A percentile compares a stretch with the other conserved stretches of the same genome.
phyloP scores from a whole-genome alignment of 345 rosid species.

The Brassica carinata region DNA sequence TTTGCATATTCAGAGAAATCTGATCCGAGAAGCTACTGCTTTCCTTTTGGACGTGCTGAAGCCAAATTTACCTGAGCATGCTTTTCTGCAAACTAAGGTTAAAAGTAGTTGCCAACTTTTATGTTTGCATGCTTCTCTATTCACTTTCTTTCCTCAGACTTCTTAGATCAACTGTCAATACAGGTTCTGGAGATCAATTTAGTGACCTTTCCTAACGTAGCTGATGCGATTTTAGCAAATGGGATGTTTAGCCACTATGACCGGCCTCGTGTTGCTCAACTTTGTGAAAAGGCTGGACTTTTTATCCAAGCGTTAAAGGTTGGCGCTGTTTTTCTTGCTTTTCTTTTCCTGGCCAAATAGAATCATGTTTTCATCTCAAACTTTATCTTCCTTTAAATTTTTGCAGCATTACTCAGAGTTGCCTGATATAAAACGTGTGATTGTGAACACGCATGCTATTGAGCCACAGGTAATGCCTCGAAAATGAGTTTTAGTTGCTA shows the following conservation, averaged over 20 bases:
- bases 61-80: conserved; percentile 96
- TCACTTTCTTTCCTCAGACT: conserved; percentile 23
- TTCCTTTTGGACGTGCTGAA: conserved; percentile 95
- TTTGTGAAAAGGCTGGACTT: conserved; percentile 99
- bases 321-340: conserved; percentile 20
- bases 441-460: conserved; percentile 99
- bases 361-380: not conserved
- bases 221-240: conserved; percentile 99
- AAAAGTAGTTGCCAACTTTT: conserved; percentile 20
- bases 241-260: conserved; percentile 99
- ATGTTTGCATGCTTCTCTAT: not conserved
- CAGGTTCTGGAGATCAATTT: conserved; percentile 98
- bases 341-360: not conserved
- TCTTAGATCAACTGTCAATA: conserved; percentile 25
- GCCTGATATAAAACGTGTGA: conserved; percentile 98
- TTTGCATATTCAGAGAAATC: conserved; percentile 68
- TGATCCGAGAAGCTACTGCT: conserved; percentile 99
- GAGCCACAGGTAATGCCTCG: conserved; percentile 85
- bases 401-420: conserved; percentile 95
- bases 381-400: conserved; percentile 21
- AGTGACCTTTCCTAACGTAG: conserved; percentile 98
- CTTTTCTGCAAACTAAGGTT: conserved; percentile 95
- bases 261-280: conserved; percentile 95
- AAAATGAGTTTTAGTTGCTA: conserved; percentile 18
- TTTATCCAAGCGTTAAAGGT: conserved; percentile 89